phyloP scores from a whole-genome alignment of 2,329 filamentous ascomycete species.

The Whalleya microplaca region DNA sequence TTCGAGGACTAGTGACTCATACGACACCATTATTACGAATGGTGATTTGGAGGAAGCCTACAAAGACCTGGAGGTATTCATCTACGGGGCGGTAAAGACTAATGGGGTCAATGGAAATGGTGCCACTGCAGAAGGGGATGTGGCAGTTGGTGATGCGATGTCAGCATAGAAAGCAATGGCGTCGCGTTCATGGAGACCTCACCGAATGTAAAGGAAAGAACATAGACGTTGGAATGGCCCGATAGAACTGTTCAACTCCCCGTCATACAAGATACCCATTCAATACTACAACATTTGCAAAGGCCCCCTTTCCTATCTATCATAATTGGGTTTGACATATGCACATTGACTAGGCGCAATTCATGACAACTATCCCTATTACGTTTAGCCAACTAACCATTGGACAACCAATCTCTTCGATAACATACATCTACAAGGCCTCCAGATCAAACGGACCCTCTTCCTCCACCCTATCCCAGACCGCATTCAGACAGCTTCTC shows the following conservation, averaged over 20 bases:
- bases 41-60: slow-evolving; percentile 55
- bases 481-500: too few species aligned
- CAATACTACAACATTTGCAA: not conserved
- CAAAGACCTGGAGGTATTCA: slow-evolving; percentile 52
- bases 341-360: too few species aligned
- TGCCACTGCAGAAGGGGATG: slow-evolving; percentile 19
- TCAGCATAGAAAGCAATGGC: slow-evolving; percentile 8
- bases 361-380: too few species aligned
- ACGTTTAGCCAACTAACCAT: not conserved
- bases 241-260: slow-evolving; percentile 2
- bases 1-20: slow-evolving; percentile 48
- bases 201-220: not conserved
- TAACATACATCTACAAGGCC: not conserved
- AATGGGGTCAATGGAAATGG: slow-evolving; percentile 27
- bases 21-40: slow-evolving; percentile 56
- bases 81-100: slow-evolving; percentile 42
- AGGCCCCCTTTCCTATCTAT: not conserved
- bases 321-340: not conserved
- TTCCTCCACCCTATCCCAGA: not conserved
- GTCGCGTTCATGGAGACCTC: not conserved
- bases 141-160: slow-evolving; percentile 17
- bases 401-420: not conserved
- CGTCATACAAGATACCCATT: slow-evolving; percentile 18
- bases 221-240: slow-evolving; percentile 1
- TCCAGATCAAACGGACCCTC: not conserved